These are phyloP conservation scores for Fusarium temperatum DNA, from an alignment of 2,329 filamentous ascomycete species.

Conservation along the genomic window DNA sequence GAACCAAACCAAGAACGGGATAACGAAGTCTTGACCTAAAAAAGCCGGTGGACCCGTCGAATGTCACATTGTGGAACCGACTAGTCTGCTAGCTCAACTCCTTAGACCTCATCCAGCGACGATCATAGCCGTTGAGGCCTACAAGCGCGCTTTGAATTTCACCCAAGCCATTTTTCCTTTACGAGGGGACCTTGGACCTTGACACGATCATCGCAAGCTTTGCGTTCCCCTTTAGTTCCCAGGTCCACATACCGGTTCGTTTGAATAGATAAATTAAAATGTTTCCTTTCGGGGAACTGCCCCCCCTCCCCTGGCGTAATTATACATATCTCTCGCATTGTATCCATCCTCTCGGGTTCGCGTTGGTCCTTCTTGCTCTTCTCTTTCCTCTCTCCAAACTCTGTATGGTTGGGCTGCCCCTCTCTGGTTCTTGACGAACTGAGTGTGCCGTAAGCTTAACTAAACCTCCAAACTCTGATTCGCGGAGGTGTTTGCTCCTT, in stretches of 20 bases:
- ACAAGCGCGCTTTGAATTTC: neutral
- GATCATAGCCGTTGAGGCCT: neutral
- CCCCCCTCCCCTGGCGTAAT: neutral
- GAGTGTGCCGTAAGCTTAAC: neutral
- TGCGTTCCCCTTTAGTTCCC: neutral
- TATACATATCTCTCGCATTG: slow-evolving; percentile 13
- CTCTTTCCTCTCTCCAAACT: neutral
- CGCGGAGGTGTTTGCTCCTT: neutral
- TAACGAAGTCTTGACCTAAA: neutral
- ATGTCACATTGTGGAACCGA: neutral
- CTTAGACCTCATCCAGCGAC: neutral
- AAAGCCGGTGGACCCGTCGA: neutral
- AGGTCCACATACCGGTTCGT: neutral
- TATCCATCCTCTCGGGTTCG: slow-evolving; percentile 6
- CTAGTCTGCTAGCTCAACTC: neutral
- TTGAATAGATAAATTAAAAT: neutral
- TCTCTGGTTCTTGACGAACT: slow-evolving; percentile 4
- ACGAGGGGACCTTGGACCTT: neutral
- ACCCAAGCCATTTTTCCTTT: neutral
- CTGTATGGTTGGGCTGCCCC: neutral
- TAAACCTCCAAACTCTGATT: neutral
- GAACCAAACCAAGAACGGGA: neutral
- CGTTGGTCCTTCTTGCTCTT: neutral
- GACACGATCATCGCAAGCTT: neutral
- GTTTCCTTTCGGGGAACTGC: neutral